Evolutionary conservation across 1,284 basidiomycete genomes (phyloP), one percentile per base, ranked within the genome.

Genomic region (Fomes fomentarius): DNA sequence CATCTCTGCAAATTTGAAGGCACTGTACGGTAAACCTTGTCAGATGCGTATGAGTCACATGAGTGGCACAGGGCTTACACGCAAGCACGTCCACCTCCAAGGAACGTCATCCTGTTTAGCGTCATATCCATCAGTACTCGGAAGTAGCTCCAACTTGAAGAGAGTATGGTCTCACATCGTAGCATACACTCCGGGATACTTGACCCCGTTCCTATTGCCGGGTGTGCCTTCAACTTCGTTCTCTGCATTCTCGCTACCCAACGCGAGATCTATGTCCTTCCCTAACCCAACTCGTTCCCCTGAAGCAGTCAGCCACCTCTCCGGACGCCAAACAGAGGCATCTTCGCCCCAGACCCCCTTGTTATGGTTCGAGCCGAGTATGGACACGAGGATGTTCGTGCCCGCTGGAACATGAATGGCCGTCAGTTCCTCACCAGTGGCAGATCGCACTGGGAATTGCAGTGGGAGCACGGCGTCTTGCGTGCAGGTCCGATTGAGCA

Each of bases 261-360:
- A 50, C 19, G 38, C 47, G 3, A 47, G 10, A 35, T 64, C 61
- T 12, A 45, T 38, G 26, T 40, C 38, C 26, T 40, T 50, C 11
- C 55, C 47, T 5, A 38, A 35, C 19, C 52, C 50, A 17, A 70
- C 50, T 31, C 64, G 63, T 14, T 68, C 65, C 4, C 66, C 58
- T 5, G 57, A 39, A 3, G 59, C 39, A n/a, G 57, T 58, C 8
- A 75, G 47, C 74, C 73, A 70, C 5, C 69, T 69, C 39, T 76
- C 74, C 5, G 80, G 80, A 2, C 71, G 66, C 68, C 77, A 82
- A 28, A 67, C 64, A 21, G 67, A 51, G 2, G 75, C 78, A 52
- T 80, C 75, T 1, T 62, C 60, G 2, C 79, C 80, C 72, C 79
- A 82, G 59, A 58, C 68, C 58, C 30, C 53, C 56, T 50, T 67